Evolutionary conservation across 2,329 filamentous ascomycete genomes (phyloP).

Genomic region (Aschersonia sp.): DNA sequence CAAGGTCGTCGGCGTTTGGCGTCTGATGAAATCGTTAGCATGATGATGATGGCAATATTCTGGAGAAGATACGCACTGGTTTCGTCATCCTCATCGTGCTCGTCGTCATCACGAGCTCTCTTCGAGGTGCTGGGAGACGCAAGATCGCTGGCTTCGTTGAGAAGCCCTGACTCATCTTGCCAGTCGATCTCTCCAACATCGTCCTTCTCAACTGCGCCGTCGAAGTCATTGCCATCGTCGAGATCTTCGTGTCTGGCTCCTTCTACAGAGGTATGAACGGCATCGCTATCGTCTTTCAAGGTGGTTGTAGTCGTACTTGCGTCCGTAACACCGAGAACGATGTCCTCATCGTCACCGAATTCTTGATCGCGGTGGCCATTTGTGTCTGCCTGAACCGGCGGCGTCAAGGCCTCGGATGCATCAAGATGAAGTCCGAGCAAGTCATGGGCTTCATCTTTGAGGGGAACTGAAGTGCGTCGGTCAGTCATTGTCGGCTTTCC

Average conservation of each 20-base stretch:
- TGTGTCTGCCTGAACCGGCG: not conserved
- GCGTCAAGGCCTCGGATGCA: not conserved
- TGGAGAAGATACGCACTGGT: conserved; percentile 4
- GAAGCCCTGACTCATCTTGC: conserved; percentile 5
- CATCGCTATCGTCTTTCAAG: conserved; percentile 17
- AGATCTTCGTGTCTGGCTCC: not conserved
- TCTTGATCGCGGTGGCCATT: conserved; percentile 11
- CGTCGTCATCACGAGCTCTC: conserved; percentile 7
- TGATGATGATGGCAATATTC: not conserved
- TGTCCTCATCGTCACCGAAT: not conserved
- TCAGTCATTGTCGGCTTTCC: not conserved
- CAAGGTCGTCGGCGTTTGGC: conserved; percentile 8
- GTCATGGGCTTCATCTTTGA: not conserved
- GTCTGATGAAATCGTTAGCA: conserved; percentile 5
- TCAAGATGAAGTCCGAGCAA: conserved; percentile 2
- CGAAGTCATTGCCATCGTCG: not conserved
- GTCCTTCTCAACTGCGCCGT: not conserved
- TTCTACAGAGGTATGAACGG: conserved; percentile 7
- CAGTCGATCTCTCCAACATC: conserved; percentile 7
- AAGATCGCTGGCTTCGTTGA: not conserved
- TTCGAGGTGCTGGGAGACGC: conserved; percentile 4
- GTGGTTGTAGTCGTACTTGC: conserved; percentile 1
- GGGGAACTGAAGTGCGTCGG: not conserved
- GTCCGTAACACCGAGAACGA: not conserved
- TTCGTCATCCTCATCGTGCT: conserved; percentile 5